Base-by-base conservation (phyloP, 441 rosid genomes). In the Croton setiger region DNA sequence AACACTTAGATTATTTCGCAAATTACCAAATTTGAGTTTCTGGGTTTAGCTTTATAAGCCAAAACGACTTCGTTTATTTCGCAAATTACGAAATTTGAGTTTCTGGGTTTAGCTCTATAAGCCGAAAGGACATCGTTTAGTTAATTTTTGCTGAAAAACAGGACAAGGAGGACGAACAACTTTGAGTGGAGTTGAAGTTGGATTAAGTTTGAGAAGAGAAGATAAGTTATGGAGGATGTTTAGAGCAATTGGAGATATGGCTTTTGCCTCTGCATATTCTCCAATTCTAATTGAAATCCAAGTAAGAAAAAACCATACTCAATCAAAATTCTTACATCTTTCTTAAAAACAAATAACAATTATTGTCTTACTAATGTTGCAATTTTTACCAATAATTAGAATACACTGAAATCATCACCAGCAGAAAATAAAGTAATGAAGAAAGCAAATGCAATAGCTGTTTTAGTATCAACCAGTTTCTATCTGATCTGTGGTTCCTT, bases 221-320 rank as follows among this genome's bases (percentile, higher is more conserved):
- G 75, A 73, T n/a, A 77, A 75, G 70, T 52, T 63, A n/a, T 72
- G 77, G 84, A 64, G 66, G 60, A 75, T 74, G 33, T 77, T 78
- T 49, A 64, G 45, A 49, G 77, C 84, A 37, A 35, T 70, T 0
- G 77, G 79, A 14, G 71, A 72, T 43, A 66, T 72, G 70, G 76
- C 77, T 48, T 72, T 80, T 41, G 77, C 81, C 10, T 77, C 62
- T 57, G 64, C 80, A 13, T 78, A 70, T 66, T 43, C 78, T 58
- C 45, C 58, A 21, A 69, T 71, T 60, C 72, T 68, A 69, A 81
- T 81, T 62, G 76, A 71, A 78, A 63, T 78, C 49, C 78, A 78
- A 60, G 79, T 77, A 68, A 33, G 64, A n/a, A n/a, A 54, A 1
- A 3, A 10, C 4, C 12, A 10, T 10, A 23, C 23, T 21, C 58